Conservation (phyloP, 495 filamentous ascomycete species). For the Penicillium goetzii region DNA sequence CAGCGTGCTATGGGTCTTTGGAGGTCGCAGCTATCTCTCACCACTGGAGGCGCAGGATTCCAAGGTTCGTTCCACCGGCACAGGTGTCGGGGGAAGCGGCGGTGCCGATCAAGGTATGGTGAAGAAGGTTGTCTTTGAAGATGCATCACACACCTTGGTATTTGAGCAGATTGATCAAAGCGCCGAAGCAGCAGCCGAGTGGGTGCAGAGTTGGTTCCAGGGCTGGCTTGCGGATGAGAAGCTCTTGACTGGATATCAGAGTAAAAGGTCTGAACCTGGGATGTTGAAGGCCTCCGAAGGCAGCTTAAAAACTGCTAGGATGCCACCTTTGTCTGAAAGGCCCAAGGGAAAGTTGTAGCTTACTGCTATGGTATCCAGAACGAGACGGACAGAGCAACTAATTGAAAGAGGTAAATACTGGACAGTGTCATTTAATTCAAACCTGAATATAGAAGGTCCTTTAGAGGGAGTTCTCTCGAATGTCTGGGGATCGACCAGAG, state of each 20-base stretch:
- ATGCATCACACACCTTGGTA: slow-evolving; percentile 67
- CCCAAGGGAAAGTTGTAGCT: slow-evolving; percentile 3
- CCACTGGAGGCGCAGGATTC: slow-evolving; percentile 45
- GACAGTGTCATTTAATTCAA: too few relatives aligned
- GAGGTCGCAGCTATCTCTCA: slow-evolving; percentile 56
- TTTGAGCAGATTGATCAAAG: slow-evolving; percentile 64
- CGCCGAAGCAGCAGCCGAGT: slow-evolving; percentile 30
- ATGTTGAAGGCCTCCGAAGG: slow-evolving; percentile 22
- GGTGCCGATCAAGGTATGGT: slow-evolving; percentile 62
- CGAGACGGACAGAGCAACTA: neutral
- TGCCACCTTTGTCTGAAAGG: neutral
- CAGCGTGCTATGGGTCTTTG: slow-evolving; percentile 70
- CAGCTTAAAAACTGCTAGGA: neutral
- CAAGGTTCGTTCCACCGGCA: slow-evolving; percentile 68
- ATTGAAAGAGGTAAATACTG: too few relatives aligned
- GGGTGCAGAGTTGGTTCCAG: slow-evolving; percentile 25
- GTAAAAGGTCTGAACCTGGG: slow-evolving; percentile 24
- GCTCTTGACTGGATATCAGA: slow-evolving; percentile 21
- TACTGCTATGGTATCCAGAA: neutral
- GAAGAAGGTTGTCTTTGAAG: slow-evolving; percentile 57
- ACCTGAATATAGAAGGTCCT: too few relatives aligned
- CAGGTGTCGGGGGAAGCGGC: slow-evolving; percentile 69
- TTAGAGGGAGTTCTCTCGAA: too few relatives aligned
- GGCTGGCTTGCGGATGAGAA: slow-evolving; percentile 24
- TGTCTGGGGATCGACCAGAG: neutral